These are phyloP conservation scores for Blakeslea trispora DNA, from an alignment of 371 early-diverging fungal genomes.

Conservation along the genomic window DNA sequence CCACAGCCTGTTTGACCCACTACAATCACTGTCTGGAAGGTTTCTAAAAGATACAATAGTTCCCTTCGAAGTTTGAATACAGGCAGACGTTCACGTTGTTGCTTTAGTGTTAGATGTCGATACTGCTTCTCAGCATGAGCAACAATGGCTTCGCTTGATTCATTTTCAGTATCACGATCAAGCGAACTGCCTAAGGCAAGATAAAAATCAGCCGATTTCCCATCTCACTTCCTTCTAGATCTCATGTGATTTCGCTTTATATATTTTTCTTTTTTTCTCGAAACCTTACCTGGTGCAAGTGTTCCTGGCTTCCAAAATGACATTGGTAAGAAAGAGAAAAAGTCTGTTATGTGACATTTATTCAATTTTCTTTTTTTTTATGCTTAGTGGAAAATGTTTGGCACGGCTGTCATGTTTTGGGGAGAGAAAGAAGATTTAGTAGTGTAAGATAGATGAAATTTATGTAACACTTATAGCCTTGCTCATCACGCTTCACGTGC, in stretches of 20 bases:
- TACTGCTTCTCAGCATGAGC: constrained; percentile 49
- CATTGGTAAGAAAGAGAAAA: constrained; percentile 27
- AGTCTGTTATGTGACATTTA: too few species aligned
- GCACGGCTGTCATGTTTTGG: too few species aligned
- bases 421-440: too few species aligned
- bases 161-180: constrained; percentile 67
- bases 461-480: too few species aligned
- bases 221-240: too few species aligned
- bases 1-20: constrained; percentile 88
- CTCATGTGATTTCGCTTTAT: too few species aligned
- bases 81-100: constrained; percentile 62
- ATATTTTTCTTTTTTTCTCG: not conserved
- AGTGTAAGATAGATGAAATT: too few species aligned
- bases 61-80: constrained; percentile 59
- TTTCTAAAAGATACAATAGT: constrained; percentile 62
- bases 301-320: constrained; percentile 72
- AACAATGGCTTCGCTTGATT: constrained; percentile 49
- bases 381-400: too few species aligned
- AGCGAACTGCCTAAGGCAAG: constrained; percentile 69
- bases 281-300: constrained; percentile 59
- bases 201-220: too few species aligned
- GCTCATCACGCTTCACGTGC: too few species aligned
- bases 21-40: constrained; percentile 68
- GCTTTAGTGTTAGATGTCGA: constrained; percentile 51
- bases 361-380: too few species aligned